These are phyloP conservation scores for Petrea volubilis DNA, from an alignment of 257 asterid species.

Conservation along the genomic window DNA sequence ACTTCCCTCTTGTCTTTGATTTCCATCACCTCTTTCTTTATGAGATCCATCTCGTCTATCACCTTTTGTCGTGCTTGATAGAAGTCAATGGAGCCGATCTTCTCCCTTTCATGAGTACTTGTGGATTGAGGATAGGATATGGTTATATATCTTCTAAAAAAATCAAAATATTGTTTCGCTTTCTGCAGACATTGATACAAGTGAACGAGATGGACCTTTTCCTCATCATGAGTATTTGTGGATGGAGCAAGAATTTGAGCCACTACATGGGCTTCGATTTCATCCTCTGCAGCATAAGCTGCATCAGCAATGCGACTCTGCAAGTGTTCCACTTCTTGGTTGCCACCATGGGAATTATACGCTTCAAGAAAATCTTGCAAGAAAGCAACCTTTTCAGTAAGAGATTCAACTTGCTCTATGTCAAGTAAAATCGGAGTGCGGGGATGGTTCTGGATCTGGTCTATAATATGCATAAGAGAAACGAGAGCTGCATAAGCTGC, in stretches of 20 bases:
- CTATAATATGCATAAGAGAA: constrained; percentile 5
- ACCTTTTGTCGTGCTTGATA: not conserved
- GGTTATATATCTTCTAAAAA: too few species aligned
- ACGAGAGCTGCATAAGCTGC: constrained; percentile 14
- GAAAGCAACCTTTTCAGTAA: not conserved
- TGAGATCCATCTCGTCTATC: not conserved
- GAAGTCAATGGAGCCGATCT: not conserved
- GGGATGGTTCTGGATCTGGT: constrained; percentile 7
- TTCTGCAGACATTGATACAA: too few species aligned
- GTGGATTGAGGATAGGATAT: too few species aligned
- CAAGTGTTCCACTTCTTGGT: not conserved
- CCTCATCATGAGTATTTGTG: not conserved
- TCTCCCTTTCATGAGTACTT: too few species aligned
- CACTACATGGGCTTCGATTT: constrained; percentile 1
- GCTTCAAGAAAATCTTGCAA: constrained; percentile 16
- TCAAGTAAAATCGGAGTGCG: not conserved
- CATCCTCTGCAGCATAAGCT: constrained; percentile 10
- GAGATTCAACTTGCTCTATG: not conserved
- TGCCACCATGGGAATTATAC: not conserved
- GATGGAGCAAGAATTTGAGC: not conserved
- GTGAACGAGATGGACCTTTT: too few species aligned
- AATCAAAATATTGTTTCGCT: too few species aligned
- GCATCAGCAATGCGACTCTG: constrained; percentile 16
- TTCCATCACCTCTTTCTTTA: not conserved
- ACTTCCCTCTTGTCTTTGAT: constrained; percentile 8